Percentiles rank a stretch among this genome's conserved stretches.
These are phyloP conservation scores for Suillus spraguei DNA, from an alignment of 768 basidiomycete species.

Conservation along the genomic window DNA sequence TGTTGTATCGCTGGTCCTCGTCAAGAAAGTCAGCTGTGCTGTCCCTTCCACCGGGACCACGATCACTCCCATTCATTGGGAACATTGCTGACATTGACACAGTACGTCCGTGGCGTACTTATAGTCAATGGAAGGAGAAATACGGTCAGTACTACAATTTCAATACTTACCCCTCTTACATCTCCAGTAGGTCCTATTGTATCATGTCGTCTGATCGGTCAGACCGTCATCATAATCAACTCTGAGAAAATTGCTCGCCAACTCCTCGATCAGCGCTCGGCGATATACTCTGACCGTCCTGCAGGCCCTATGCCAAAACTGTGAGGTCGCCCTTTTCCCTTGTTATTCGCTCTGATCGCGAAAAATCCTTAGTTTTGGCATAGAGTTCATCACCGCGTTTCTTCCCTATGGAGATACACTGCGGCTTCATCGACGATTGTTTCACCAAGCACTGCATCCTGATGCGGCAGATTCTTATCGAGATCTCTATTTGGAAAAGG, in stretches of 20 bases:
- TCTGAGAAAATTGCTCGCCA: constrained; percentile 28
- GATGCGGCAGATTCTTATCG: constrained; percentile 24
- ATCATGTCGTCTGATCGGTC: constrained; percentile 29
- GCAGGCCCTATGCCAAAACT: constrained; percentile 23
- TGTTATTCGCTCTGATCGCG: neutral
- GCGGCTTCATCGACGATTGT: constrained; percentile 30
- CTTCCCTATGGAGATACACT: constrained; percentile 31
- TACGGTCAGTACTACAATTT: constrained; percentile 22
- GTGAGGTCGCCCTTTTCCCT: constrained; percentile 13
- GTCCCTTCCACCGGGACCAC: neutral
- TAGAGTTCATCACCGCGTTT: constrained; percentile 33
- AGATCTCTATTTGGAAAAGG: constrained; percentile 26
- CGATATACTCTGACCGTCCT: constrained; percentile 32
- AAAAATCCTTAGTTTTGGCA: constrained; percentile 24
- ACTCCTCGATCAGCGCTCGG: constrained; percentile 32
- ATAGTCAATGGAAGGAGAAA: constrained; percentile 29
- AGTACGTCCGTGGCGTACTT: constrained; percentile 16
- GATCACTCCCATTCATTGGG: neutral
- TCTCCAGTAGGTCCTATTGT: constrained; percentile 28
- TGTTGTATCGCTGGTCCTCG: neutral
- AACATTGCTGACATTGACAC: neutral
- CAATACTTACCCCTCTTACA: neutral
- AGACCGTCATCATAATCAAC: constrained; percentile 29
- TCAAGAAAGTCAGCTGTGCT: neutral
- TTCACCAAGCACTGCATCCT: constrained; percentile 28